Evolutionary conservation across 306 rosid species (phyloP).

Genomic region (Arachis stenosperma): DNA sequence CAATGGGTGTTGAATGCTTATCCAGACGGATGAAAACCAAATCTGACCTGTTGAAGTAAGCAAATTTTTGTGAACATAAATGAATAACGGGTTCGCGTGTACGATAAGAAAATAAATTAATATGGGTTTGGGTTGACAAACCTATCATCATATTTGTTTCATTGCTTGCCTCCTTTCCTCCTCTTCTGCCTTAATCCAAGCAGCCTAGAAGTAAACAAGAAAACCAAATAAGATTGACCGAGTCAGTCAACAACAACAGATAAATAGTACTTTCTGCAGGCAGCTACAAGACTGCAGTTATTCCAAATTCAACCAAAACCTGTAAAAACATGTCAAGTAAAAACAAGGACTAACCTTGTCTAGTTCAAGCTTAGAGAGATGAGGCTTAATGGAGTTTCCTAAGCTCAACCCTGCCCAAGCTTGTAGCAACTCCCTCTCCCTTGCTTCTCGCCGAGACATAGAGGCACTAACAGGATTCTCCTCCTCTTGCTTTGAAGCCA

Average conservation of each 20-base stretch:
- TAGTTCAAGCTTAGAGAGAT: slow-evolving; percentile 71
- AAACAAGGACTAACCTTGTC: slow-evolving; percentile 69
- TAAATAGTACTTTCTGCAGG: background rate
- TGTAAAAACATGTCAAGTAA: background rate
- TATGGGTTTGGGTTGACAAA: background rate
- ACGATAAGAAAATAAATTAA: slow-evolving; percentile 7
- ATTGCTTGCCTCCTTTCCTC: slow-evolving; percentile 64
- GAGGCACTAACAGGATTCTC: slow-evolving; percentile 51
- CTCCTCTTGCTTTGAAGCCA: slow-evolving; percentile 56
- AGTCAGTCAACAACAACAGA: slow-evolving; percentile 35
- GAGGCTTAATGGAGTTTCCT: slow-evolving; percentile 82
- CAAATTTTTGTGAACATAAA: slow-evolving; percentile 28
- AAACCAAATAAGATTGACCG: slow-evolving; percentile 13
- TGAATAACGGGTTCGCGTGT: background rate
- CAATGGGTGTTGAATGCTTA: too few species aligned
- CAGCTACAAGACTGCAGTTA: background rate
- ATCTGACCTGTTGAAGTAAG: background rate
- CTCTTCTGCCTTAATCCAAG: slow-evolving; percentile 91
- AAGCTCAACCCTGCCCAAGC: slow-evolving; percentile 86
- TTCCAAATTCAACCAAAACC: background rate
- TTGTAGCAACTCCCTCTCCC: slow-evolving; percentile 81
- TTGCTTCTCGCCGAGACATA: slow-evolving; percentile 65
- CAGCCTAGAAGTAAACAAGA: slow-evolving; percentile 59
- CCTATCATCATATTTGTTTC: slow-evolving; percentile 31
- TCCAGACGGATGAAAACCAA: too few species aligned